These are phyloP conservation scores for Colletotrichum truncatum DNA, from an alignment of 2,329 filamentous ascomycete species.

Conservation along the genomic window DNA sequence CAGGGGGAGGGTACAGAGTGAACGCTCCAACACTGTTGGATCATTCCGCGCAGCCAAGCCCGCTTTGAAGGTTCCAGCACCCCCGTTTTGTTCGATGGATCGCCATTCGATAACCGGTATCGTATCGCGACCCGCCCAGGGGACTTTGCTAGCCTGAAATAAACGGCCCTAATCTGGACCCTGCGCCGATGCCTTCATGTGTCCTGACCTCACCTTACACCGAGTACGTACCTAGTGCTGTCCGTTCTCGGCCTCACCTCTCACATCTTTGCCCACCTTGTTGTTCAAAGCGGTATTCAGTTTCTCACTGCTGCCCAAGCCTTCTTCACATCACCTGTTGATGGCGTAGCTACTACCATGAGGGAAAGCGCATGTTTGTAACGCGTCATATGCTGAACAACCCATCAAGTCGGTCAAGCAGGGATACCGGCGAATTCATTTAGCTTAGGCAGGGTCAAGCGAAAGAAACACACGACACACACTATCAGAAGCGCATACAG, in stretches of 20 bases:
- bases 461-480: not conserved
- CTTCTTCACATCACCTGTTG: not conserved
- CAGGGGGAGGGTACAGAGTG: too few species aligned
- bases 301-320: not conserved
- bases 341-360: not conserved
- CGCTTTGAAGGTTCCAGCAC: not conserved
- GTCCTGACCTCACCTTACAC: not conserved
- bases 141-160: constrained; percentile 12
- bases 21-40: not conserved
- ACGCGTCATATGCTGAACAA: not conserved
- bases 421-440: not conserved
- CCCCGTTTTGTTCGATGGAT: constrained; percentile 11
- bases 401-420: not conserved
- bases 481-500: constrained; percentile 5
- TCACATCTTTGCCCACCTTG: not conserved
- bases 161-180: constrained; percentile 29
- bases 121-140: constrained; percentile 2
- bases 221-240: not conserved
- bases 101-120: constrained; percentile 9
- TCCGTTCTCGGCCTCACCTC: constrained; percentile 14
- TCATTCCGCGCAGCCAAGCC: not conserved
- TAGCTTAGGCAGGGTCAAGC: not conserved
- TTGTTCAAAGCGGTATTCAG: not conserved
- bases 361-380: not conserved
- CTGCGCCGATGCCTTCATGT: constrained; percentile 1